phyloP scores from a whole-genome alignment of 768 basidiomycete genomes.

The Podaxis mareebaensis region DNA sequence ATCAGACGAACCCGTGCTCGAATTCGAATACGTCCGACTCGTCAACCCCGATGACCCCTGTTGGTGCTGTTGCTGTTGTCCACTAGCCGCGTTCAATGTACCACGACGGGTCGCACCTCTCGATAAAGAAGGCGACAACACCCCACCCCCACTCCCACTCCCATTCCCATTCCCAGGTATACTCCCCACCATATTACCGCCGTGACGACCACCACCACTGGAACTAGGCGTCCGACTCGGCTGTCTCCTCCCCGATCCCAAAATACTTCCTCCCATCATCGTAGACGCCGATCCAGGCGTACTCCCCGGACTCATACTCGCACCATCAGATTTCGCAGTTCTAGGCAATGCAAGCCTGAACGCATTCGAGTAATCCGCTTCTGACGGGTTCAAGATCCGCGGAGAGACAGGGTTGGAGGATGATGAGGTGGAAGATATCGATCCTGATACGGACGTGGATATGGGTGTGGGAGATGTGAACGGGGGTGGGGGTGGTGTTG shows the following conservation, averaged over 20 bases:
- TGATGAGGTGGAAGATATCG: background rate
- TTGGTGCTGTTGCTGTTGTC: background rate
- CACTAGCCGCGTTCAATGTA: too few relatives aligned
- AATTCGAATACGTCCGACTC: conserved; percentile 3
- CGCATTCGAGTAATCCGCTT: conserved; percentile 12
- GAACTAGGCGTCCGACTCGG: conserved; percentile 8
- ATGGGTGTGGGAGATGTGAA: conserved; percentile 1
- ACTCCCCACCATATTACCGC: too few relatives aligned
- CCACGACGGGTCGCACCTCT: conserved; percentile 1
- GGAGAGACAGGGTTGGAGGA: conserved; percentile 10
- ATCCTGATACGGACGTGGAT: background rate
- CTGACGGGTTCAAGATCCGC: conserved; percentile 1
- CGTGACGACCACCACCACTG: background rate
- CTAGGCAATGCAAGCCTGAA: conserved; percentile 9
- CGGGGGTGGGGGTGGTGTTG: background rate
- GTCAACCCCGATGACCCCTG: background rate
- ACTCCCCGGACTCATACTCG: background rate
- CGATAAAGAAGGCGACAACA: conserved; percentile 5
- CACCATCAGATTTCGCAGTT: background rate
- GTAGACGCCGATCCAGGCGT: background rate
- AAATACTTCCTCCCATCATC: background rate
- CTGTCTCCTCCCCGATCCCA: background rate
- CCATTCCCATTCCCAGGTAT: background rate
- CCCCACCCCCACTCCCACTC: conserved; percentile 1
- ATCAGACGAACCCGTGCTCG: background rate